phyloP scores from a whole-genome alignment of 306 rosid species.

The Cicer arietinum region DNA sequence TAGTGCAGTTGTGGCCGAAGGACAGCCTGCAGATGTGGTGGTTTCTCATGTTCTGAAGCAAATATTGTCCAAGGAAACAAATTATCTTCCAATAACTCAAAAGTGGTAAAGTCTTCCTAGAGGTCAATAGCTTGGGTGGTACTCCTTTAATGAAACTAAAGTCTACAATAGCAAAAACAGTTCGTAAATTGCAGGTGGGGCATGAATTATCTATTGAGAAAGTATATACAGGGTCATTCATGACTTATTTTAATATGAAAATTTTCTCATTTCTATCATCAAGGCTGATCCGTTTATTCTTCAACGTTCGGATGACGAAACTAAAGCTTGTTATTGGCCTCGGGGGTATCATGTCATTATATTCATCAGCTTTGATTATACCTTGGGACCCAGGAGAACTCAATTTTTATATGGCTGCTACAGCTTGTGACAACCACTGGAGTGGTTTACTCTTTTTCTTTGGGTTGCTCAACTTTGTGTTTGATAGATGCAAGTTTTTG shows the following conservation, averaged over 20 bases:
- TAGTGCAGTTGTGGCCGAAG: slow-evolving; percentile 81
- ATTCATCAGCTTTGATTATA: too few species aligned
- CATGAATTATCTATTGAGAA: slow-evolving; percentile 94
- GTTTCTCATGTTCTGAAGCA: slow-evolving; percentile 82
- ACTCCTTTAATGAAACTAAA: slow-evolving; percentile 84
- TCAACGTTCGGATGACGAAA: slow-evolving; percentile 74
- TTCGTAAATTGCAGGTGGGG: slow-evolving; percentile 84
- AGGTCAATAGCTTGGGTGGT: slow-evolving; percentile 93
- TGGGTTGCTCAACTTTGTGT: background rate
- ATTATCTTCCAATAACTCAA: slow-evolving; percentile 83
- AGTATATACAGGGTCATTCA: slow-evolving; percentile 91
- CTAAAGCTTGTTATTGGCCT: slow-evolving; percentile 94
- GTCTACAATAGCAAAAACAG: slow-evolving; percentile 85
- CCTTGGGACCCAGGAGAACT: background rate
- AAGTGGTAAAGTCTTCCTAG: slow-evolving; percentile 81
- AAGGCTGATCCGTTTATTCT: slow-evolving; percentile 69
- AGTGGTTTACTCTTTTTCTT: background rate
- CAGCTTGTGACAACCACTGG: background rate
- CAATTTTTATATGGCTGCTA: background rate
- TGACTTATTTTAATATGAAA: slow-evolving; percentile 95
- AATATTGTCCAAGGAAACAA: slow-evolving; percentile 79
- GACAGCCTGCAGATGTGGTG: slow-evolving; percentile 85
- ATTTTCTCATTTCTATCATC: slow-evolving; percentile 67
- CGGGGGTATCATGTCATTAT: background rate
- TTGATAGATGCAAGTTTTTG: background rate